Conservation (phyloP, 805 yeast genomes). For the Grigorovia jiainica region DNA sequence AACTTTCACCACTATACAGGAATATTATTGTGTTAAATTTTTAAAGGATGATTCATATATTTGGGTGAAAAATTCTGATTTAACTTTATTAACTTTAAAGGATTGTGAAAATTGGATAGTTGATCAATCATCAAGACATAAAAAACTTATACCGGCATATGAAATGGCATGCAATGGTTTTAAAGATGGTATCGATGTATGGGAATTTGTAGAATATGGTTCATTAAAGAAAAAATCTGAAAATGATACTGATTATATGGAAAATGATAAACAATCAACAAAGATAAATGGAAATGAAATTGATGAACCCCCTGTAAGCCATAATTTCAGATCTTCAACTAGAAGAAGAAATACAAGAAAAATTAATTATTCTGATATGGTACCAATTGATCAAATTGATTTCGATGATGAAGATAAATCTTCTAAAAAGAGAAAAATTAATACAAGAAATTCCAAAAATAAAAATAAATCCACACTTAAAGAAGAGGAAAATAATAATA, state of each 20-base stretch:
- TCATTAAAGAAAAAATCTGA: constrained; percentile 17
- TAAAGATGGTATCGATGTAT: constrained; percentile 24
- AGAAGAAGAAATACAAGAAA: constrained; percentile 9
- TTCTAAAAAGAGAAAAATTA: neutral
- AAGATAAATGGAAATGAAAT: constrained; percentile 12
- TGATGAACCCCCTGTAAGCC: constrained; percentile 5
- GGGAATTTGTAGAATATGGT: constrained; percentile 30
- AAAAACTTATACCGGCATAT: constrained; percentile 39
- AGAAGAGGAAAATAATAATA: constrained; percentile 23
- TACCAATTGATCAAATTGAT: constrained; percentile 6
- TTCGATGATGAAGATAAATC: constrained; percentile 24
- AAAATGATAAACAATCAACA: constrained; percentile 23
- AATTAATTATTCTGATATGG: constrained; percentile 21
- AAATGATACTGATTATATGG: constrained; percentile 26
- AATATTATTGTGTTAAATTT: constrained; percentile 26
- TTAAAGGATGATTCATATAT: constrained; percentile 28
- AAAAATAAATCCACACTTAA: neutral
- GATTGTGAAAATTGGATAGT: constrained; percentile 20
- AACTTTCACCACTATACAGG: constrained; percentile 12
- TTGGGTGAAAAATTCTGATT: constrained; percentile 24
- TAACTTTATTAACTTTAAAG: constrained; percentile 13
- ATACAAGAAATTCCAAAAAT: neutral
- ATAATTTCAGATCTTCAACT: constrained; percentile 9
- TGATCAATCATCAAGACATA: constrained; percentile 26
- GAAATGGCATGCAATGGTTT: constrained; percentile 37